Evolutionary conservation across 2,329 filamentous ascomycete genomes (phyloP).

Genomic region (Leptosphaerulina australis): DNA sequence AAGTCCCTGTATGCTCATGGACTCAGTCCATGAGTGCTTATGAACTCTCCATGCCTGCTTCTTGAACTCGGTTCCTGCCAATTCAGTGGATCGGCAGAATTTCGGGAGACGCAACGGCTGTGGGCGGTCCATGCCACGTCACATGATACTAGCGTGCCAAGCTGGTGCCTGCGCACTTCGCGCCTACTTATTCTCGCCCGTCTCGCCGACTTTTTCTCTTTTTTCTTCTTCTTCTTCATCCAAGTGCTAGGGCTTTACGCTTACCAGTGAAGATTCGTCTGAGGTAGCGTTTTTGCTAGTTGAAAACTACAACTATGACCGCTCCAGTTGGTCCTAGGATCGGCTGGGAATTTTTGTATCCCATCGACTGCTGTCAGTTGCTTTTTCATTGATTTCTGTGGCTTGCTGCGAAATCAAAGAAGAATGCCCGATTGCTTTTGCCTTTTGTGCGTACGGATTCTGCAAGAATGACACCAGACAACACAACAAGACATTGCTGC

Average conservation of each 20-base stretch:
- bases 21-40: too few relatives aligned
- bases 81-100: too few relatives aligned
- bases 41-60: too few relatives aligned
- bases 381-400: slow-evolving; percentile 41
- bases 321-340: slow-evolving; percentile 73
- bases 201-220: slow-evolving; percentile 6
- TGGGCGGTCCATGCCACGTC: slow-evolving; percentile 6
- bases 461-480: too few relatives aligned
- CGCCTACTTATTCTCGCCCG: slow-evolving; percentile 12
- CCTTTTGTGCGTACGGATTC: neutral
- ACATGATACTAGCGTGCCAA: slow-evolving; percentile 31
- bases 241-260: slow-evolving; percentile 73
- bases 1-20: too few relatives aligned
- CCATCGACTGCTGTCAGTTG: slow-evolving; percentile 32
- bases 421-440: slow-evolving; percentile 20
- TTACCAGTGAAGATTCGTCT: slow-evolving; percentile 86
- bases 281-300: slow-evolving; percentile 89
- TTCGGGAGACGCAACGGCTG: neutral
- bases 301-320: slow-evolving; percentile 82
- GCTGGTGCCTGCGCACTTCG: slow-evolving; percentile 9
- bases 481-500: too few relatives aligned
- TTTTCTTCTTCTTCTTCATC: slow-evolving; percentile 2
- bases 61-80: too few relatives aligned
- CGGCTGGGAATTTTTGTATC: slow-evolving; percentile 81
- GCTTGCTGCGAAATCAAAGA: slow-evolving; percentile 39